Base-by-base conservation (phyloP, 768 basidiomycete species). In the Leccinum boreale region DNA sequence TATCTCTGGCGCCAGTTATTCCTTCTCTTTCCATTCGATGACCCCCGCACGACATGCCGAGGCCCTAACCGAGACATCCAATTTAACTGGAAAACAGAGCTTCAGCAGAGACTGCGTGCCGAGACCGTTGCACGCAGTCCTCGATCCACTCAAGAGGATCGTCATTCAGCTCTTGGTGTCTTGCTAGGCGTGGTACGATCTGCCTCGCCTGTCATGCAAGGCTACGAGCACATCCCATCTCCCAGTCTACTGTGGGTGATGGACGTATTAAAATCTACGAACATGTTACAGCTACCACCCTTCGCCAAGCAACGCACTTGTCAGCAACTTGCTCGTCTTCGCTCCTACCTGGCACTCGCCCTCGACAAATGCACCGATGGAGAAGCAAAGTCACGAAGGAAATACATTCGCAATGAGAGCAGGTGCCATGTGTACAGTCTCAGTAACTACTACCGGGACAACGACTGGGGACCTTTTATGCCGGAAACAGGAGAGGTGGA, bases 1-100 rank as follows among this genome's bases (percentile, higher is more conserved):
- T 81, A 83, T 65, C 78, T 92, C 42, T 92, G 88, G 88, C 83
- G 85, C 53, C 74, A 81, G 53, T 74, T 90, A 52, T 89, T 86
- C 70, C 79, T 87, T 39, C 56, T 58, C 8, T 70, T 72, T 49
- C 78, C 80, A 6, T 90, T 89, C 68, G 90, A 91, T 66, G 82
- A 87, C 64, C 86, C 86, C n/a, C 75, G 82, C 15, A 56, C 67
- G 44, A 65, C 73, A n/a, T 33, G 57, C 51, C 58, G 61, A 21
- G 50, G 58, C 44, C 52, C 62, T 46, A 5, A 42, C 55, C 23
- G 53, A 47, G 61, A 65, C 12, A 47, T 56, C 28, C 57, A 52
- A 15, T 64, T 66, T 53, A 65, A 73, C 63, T 80, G 75, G 78
- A 69, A 61, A 61, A 60, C 59, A 17, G 70, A 77, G 60, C 70